These are phyloP conservation scores for Aurinia saxatilis DNA, from an alignment of 345 rosid genomes.

Conservation along the genomic window DNA sequence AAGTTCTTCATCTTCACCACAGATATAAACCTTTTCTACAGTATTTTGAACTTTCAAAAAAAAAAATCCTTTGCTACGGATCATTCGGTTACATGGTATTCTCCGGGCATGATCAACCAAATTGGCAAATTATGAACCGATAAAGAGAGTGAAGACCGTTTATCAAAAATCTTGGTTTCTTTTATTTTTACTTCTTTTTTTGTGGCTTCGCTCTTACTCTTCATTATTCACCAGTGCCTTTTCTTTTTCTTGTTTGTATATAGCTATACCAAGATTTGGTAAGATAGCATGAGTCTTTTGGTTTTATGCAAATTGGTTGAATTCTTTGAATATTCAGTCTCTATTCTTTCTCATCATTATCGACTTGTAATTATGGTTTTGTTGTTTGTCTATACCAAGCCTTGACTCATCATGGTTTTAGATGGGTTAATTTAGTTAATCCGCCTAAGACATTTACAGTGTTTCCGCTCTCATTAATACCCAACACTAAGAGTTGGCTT, in stretches of 20 bases:
- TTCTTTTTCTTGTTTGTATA: conserved; percentile 11
- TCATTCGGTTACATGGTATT: conserved; percentile 21
- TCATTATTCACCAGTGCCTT: neutral
- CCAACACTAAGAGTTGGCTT: neutral
- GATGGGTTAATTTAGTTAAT: neutral
- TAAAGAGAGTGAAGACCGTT: conserved; percentile 13
- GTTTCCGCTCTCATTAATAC: neutral
- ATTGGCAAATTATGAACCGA: conserved; percentile 22
- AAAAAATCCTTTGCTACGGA: conserved; percentile 6
- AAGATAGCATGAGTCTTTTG: conserved; percentile 5
- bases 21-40: conserved; percentile 6
- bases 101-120: conserved; percentile 18
- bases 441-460: neutral
- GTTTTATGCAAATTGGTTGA: conserved; percentile 4
- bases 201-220: neutral
- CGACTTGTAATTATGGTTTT: neutral
- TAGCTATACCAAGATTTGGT: conserved; percentile 27
- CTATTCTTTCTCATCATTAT: neutral
- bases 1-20: conserved; percentile 38
- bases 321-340: conserved; percentile 2
- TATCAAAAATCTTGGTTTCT: conserved; percentile 1
- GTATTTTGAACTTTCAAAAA: neutral
- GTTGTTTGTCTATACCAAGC: neutral
- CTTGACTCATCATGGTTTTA: neutral
- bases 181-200: conserved; percentile 4